Evolutionary conservation across 2,329 filamentous ascomycete species (phyloP).

Genomic region (Rachicladosporium sp.): DNA sequence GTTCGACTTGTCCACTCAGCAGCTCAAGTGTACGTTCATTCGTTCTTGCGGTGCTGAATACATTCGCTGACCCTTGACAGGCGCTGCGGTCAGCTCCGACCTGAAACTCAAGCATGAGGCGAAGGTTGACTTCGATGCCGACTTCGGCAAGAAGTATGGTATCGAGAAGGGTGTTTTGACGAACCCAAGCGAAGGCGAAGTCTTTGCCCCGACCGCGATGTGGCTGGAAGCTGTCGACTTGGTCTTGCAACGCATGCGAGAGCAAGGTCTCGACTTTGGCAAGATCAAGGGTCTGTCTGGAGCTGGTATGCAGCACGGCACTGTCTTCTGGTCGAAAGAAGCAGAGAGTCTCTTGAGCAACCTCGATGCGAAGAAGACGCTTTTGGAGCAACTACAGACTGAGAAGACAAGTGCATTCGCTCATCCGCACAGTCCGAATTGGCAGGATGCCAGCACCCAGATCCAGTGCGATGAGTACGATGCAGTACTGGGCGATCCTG

Average conservation of each 20-base stretch:
- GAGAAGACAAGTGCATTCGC: conserved; percentile 52
- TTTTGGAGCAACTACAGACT: conserved; percentile 58
- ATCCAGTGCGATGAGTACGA: conserved; percentile 85
- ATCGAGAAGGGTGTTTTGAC: conserved; percentile 79
- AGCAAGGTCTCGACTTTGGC: conserved; percentile 58
- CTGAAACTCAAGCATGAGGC: conserved; percentile 71
- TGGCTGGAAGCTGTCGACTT: conserved; percentile 90
- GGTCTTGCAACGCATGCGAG: conserved; percentile 60
- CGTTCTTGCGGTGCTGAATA: not conserved
- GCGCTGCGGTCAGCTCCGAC: conserved; percentile 70
- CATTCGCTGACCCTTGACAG: conserved; percentile 30
- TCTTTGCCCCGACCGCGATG: conserved; percentile 84
- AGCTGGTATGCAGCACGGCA: conserved; percentile 94
- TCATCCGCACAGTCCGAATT: conserved; percentile 83
- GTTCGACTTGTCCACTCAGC: conserved; percentile 93
- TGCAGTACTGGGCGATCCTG: conserved; percentile 50
- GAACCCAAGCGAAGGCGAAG: conserved; percentile 72
- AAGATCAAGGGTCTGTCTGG: conserved; percentile 74
- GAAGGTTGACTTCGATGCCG: conserved; percentile 90
- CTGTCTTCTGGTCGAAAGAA: conserved; percentile 74
- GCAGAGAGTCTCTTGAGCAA: conserved; percentile 52
- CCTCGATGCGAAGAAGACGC: conserved; percentile 47
- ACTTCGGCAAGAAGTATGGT: conserved; percentile 51
- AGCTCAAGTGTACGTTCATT: conserved; percentile 62
- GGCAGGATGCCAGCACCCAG: conserved; percentile 95